Evolutionary conservation across 176 grass and related monocot species (phyloP), one percentile per base, ranked within the genome.

Genomic region (Olyra latifolia): DNA sequence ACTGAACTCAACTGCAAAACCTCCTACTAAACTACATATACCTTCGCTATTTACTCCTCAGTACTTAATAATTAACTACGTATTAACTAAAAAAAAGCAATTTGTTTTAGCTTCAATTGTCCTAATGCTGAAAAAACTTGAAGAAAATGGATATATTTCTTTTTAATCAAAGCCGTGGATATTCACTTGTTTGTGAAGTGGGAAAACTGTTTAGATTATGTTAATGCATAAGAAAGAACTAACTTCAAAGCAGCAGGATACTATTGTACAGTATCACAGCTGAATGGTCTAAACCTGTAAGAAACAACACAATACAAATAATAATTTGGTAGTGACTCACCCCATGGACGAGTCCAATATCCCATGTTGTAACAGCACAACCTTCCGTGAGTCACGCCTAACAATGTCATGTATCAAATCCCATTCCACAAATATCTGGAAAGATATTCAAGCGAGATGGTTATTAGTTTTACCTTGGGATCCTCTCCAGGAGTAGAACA

Each of bases 321-420:
- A 32, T 27, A 67, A 68, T 55, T 80, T 80, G 17, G 10, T 75
- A 43, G 44, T 53, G 20, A 92, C 90, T 94, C 74, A 98, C 95
- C 95, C 95, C 95, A 98, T 98, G 60, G 95, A 98, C 2, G 95
- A 94, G 76, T 98, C 95, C 83, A 98, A 28, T 87, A 98, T 92
- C 62, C 95, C 95, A 91, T 98, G 95, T 75, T 98, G 95, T 29
- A 98, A 77, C 66, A 92, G 77, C 44, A 94, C 95, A 74, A 94
- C 92, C 81, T 98, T 98, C 65, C 56, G 67, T 48, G 95, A 98
- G 85, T 94, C 95, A 78, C 70, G 90, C 92, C 95, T 98, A 67
- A 68, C 86, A 80, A 80, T 66, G 9, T 24, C 35, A 84, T 74
- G 39, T 48, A 72, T 73, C 69, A 82, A 65, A 48, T 40, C 56